phyloP scores from a whole-genome alignment of 108 stramenopile genomes.

The Aurantiochytrium sp. region DNA sequence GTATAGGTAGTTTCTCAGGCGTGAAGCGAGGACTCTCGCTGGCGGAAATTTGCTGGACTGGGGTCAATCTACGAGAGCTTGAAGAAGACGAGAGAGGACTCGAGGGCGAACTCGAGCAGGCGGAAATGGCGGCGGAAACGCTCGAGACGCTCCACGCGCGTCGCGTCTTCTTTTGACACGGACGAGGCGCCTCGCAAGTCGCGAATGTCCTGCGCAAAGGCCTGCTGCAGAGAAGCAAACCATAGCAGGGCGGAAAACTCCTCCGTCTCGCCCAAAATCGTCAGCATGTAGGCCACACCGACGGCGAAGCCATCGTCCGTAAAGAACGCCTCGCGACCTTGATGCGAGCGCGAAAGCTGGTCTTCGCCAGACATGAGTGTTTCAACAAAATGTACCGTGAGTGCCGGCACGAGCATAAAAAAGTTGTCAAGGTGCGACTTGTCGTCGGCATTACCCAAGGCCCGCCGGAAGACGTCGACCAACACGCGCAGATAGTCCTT shows the following conservation, averaged over 20 bases:
- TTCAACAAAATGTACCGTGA: slow-evolving; percentile 52
- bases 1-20: too few species aligned
- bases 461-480: slow-evolving; percentile 47
- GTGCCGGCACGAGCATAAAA: slow-evolving; percentile 51
- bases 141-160: too few species aligned
- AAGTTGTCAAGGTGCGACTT: slow-evolving; percentile 41
- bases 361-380: slow-evolving; percentile 49
- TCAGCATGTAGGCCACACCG: slow-evolving; percentile 53
- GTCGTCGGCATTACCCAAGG: neutral
- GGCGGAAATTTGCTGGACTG: too few species aligned
- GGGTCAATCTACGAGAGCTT: neutral
- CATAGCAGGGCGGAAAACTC: neutral
- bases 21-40: too few species aligned
- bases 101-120: neutral
- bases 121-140: neutral
- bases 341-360: slow-evolving; percentile 53
- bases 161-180: too few species aligned
- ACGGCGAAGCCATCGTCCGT: slow-evolving; percentile 66
- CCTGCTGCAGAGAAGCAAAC: neutral
- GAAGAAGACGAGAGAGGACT: neutral
- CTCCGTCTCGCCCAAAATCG: slow-evolving; percentile 41
- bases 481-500: slow-evolving; percentile 45
- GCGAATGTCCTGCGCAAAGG: neutral
- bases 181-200: too few species aligned
- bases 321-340: slow-evolving; percentile 53